phyloP scores from a whole-genome alignment of 2,329 filamentous ascomycete species.

The Aureobasidium sp. region DNA sequence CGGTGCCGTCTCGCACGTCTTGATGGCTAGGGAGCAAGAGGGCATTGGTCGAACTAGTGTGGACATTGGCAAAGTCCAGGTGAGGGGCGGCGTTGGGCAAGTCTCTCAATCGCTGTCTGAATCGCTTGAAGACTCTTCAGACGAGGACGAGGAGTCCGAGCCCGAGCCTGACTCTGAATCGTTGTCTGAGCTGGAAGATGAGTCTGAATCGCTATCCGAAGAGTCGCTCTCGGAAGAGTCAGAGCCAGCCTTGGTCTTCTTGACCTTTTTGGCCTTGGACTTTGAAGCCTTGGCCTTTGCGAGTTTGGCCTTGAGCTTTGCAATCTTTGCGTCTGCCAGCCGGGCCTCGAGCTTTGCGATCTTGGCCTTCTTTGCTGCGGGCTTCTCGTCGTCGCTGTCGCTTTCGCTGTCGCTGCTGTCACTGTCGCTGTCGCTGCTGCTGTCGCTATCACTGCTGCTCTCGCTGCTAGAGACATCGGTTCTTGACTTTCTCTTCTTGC shows the following conservation, averaged over 20 bases:
- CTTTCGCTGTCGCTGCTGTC: slow-evolving; percentile 17
- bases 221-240: not conserved
- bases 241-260: slow-evolving; percentile 4
- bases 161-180: not conserved
- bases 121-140: slow-evolving; percentile 4
- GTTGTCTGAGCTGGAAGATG: not conserved
- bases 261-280: not conserved
- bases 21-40: not conserved
- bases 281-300: not conserved
- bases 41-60: not conserved
- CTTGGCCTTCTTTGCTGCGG: not conserved
- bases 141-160: not conserved
- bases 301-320: slow-evolving; percentile 6
- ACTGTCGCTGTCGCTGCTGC: slow-evolving; percentile 1
- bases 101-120: slow-evolving; percentile 8
- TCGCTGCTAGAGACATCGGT: slow-evolving; percentile 26
- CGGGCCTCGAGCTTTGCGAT: slow-evolving; percentile 2
- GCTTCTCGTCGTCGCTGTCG: slow-evolving; percentile 4
- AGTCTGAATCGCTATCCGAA: slow-evolving; percentile 15
- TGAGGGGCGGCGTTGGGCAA: too few species aligned
- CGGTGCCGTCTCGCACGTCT: not conserved
- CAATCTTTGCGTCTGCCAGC: not conserved
- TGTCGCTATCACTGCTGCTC: not conserved
- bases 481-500: slow-evolving; percentile 27
- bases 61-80: not conserved